Conservation (phyloP, 2,329 filamentous ascomycete genomes). For the Botrytis cinerea region DNA sequence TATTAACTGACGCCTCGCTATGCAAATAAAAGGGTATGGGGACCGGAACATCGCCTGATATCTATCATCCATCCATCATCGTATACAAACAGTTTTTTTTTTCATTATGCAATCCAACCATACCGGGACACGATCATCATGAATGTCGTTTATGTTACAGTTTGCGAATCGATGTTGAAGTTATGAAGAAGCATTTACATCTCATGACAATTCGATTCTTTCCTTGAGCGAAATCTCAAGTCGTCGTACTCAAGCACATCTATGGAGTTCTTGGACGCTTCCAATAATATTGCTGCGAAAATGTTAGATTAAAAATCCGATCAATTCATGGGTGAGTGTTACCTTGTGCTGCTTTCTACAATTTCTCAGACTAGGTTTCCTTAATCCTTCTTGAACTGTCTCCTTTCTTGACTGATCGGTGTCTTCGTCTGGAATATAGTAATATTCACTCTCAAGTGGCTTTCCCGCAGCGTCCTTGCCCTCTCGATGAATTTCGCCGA, state of each 20-base stretch:
- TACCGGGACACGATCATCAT: constrained; percentile 11
- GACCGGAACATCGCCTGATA: constrained; percentile 29
- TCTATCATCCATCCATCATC: constrained; percentile 28
- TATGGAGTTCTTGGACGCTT: constrained; percentile 61
- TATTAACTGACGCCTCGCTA: constrained; percentile 35
- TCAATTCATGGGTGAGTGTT: constrained; percentile 41
- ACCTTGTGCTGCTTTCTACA: constrained; percentile 99
- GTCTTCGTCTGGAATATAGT: constrained; percentile 90
- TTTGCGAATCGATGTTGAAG: constrained; percentile 3
- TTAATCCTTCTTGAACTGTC: constrained; percentile 80
- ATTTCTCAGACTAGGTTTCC: constrained; percentile 84
- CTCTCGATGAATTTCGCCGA: constrained; percentile 85
- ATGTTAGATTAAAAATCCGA: constrained; percentile 14
- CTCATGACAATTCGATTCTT: constrained; percentile 19
- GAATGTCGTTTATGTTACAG: constrained; percentile 15
- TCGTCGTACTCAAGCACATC: constrained; percentile 42
- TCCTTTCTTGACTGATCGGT: constrained; percentile 74
- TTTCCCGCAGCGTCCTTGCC: constrained; percentile 97
- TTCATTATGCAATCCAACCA: constrained; percentile 21
- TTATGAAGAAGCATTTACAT: constrained; percentile 18
- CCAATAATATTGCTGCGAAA: constrained; percentile 64
- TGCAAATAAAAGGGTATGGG: constrained; percentile 32
- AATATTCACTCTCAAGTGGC: constrained; percentile 91
- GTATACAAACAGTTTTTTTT: constrained; percentile 28
- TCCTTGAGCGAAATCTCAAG: constrained; percentile 2